phyloP scores from a whole-genome alignment of 371 early-diverging fungal species.

The Mycotypha africana region DNA sequence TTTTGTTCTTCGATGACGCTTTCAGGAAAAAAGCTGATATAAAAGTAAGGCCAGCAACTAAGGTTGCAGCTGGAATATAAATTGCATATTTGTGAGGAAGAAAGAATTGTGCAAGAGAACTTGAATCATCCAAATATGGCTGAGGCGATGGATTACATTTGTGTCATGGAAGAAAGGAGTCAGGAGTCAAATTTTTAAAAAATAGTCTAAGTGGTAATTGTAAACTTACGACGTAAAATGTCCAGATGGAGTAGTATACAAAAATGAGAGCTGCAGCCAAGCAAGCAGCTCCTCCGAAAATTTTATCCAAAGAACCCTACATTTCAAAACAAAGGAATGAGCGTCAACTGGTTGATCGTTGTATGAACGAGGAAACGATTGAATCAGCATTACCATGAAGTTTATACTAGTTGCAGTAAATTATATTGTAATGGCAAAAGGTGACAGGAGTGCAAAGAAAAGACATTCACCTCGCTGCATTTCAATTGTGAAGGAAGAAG shows the following conservation, averaged over 20 bases:
- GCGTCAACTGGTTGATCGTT: no score
- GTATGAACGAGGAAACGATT: no score
- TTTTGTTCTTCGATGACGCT: constrained; percentile 70
- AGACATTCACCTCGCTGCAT: no score
- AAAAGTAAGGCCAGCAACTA: constrained; percentile 68
- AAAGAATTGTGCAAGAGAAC: constrained; percentile 66
- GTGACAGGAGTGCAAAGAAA: no score
- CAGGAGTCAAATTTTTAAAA: background rate
- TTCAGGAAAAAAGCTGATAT: constrained; percentile 70
- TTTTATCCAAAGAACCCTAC: constrained; percentile 59
- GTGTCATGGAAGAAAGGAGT: no score
- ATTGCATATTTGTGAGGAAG: constrained; percentile 80
- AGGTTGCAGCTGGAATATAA: constrained; percentile 71
- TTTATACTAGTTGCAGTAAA: no score
- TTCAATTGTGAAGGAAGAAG: no score
- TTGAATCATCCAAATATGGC: constrained; percentile 83
- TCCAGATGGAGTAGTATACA: constrained; percentile 84
- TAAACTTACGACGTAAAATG: constrained; percentile 65
- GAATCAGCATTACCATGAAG: no score
- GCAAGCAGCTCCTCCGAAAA: constrained; percentile 73
- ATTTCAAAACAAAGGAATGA: no score
- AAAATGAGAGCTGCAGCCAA: constrained; percentile 67
- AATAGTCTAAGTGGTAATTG: background rate
- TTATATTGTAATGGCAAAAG: no score
- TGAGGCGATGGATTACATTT: no score